Evolutionary conservation across 352 stramenopile genomes (phyloP), one percentile per base, ranked within the genome.

Genomic region (Albugo laibachii): DNA sequence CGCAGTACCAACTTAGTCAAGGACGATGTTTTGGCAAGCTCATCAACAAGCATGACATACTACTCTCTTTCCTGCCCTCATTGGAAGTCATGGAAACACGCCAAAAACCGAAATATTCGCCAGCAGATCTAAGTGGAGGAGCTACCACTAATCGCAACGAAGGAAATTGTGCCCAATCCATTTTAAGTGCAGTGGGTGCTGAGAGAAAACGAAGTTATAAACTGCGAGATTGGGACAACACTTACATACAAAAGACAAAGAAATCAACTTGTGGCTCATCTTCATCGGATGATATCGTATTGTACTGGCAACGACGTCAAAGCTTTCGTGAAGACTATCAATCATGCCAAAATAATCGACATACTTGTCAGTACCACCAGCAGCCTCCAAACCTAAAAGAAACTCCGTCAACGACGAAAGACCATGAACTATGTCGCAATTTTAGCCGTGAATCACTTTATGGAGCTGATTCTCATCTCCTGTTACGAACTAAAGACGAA

Each of bases 1-100:
- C 57, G 45, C 44, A 65, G 21, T 21, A 56, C 11, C n/a, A 11
- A 5, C 42, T 86, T n/a, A 84, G 69, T 48, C 64, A 76, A 53
- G 79, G 79, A 14, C 73, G 78, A n/a, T 92, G 79, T 36, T 92
- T 89, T 60, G 79, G 74, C 11, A 92, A 92, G 53, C 49, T 87
- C 18, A 57, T 88, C 19, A 65, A 61, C 11, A 69, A 85, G 0
- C 64, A 76, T 41, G 82, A 65, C 3, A 58, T 92, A 18, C 57
- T 92, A 0, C 48, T 92, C 2, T 73, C 73, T 13, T 92, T 92
- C 45, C 60, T 92, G 24, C 79, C 79, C 20, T 68, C 70, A 0
- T 48, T 87, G 20, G 66, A 83, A 36, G 70, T 54, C 8, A 21
- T 88, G 2, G 56, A 80, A 46, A 48, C 66, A 12, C 53, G 61